Conservation (phyloP, 78 protist genomes). For the Dictyostelium discoideum region DNA sequence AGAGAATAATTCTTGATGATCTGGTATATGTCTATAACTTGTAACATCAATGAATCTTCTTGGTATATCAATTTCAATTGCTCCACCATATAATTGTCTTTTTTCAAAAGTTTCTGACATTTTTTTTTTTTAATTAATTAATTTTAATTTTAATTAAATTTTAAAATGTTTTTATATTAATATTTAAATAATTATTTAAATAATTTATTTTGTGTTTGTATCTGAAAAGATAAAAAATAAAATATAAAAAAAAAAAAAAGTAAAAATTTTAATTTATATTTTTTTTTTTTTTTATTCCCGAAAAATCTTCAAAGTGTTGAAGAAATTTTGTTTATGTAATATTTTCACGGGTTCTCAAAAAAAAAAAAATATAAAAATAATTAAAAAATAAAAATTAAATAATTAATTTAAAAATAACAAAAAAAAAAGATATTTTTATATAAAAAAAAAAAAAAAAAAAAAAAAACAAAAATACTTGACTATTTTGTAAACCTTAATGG, state of each 20-base stretch:
- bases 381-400: too few relatives aligned
- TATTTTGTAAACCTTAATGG: too few relatives aligned
- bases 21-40: slow-evolving; percentile 32
- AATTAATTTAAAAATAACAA: too few relatives aligned
- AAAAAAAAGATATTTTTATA: too few relatives aligned
- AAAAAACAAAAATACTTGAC: too few relatives aligned
- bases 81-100: slow-evolving; percentile 75
- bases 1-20: slow-evolving; percentile 67
- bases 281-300: background rate
- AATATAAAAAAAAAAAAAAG: too few relatives aligned
- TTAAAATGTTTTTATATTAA: background rate
- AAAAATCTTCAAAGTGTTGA: background rate
- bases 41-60: slow-evolving; percentile 51
- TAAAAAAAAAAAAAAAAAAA: too few relatives aligned
- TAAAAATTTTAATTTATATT: too few relatives aligned
- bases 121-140: background rate
- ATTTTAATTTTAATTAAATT: too few relatives aligned
- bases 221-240: background rate
- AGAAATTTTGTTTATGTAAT: background rate
- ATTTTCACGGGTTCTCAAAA: too few relatives aligned
- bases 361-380: too few relatives aligned
- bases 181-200: background rate
- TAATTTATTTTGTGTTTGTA: background rate
- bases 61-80: slow-evolving; percentile 53
- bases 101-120: background rate